Evolutionary conservation across 192 early-diverging fungal species (phyloP).

Genomic region (Entophlyctis luteolus): DNA sequence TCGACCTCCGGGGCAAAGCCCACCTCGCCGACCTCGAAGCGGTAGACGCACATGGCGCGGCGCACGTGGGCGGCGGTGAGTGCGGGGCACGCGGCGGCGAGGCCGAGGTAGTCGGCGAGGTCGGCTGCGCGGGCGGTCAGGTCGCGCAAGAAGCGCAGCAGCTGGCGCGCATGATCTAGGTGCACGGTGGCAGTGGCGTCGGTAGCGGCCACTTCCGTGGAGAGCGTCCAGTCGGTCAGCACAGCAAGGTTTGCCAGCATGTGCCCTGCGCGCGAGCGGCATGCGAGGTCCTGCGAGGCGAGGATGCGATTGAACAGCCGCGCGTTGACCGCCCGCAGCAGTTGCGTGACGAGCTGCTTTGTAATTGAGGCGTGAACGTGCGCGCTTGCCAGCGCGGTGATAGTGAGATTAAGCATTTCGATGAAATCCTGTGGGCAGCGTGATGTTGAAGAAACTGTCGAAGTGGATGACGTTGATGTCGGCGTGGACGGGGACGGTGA

Average conservation of each 20-base stretch:
- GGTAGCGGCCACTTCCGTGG: constrained; percentile 18
- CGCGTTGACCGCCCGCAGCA: constrained; percentile 72
- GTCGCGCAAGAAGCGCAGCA: constrained; percentile 75
- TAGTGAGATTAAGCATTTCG: constrained; percentile 62
- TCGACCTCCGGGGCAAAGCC: constrained; percentile 67
- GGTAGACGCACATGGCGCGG: constrained; percentile 69
- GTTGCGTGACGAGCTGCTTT: constrained; percentile 67
- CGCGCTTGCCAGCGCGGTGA: constrained; percentile 67
- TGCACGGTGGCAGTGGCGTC: constrained; percentile 33
- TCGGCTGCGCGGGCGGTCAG: constrained; percentile 71
- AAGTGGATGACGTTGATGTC: neutral
- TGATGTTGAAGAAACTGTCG: too few species aligned
- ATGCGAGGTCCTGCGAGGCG: constrained; percentile 62
- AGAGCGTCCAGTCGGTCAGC: neutral
- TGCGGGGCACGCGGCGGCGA: constrained; percentile 54
- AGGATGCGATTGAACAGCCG: constrained; percentile 86
- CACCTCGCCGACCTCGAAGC: constrained; percentile 84
- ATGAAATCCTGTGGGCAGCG: constrained; percentile 74
- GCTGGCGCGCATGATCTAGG: constrained; percentile 70
- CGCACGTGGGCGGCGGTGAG: constrained; percentile 61
- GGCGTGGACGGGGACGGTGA: neutral
- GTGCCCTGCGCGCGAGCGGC: constrained; percentile 77
- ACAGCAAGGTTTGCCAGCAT: constrained; percentile 70
- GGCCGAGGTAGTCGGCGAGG: constrained; percentile 71
- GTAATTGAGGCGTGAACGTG: constrained; percentile 72